Conservation (phyloP, 352 stramenopile genomes). For the Globisporangium uncinulatum region DNA sequence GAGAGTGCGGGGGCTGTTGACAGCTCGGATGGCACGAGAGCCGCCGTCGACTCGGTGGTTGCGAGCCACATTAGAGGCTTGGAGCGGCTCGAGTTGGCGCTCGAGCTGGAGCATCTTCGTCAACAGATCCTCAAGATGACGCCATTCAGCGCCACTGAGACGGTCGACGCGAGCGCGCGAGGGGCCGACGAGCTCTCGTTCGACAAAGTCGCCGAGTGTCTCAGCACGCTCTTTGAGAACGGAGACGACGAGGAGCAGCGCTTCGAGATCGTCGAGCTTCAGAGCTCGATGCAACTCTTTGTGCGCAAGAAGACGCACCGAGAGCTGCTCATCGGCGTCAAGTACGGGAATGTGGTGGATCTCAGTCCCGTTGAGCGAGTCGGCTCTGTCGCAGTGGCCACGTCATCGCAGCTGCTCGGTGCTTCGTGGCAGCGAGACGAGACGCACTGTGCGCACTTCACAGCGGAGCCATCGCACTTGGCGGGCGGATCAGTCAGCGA, state of each 20-base stretch:
- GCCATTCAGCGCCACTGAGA: slow-evolving; percentile 20
- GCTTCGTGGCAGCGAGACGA: neutral
- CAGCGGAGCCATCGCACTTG: slow-evolving; percentile 49
- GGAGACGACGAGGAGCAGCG: slow-evolving; percentile 25
- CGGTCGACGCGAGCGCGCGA: neutral
- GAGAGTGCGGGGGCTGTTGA: slow-evolving; percentile 4
- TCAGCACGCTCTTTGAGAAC: slow-evolving; percentile 30
- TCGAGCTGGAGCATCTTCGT: slow-evolving; percentile 55
- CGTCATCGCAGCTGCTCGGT: neutral
- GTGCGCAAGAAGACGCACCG: slow-evolving; percentile 40
- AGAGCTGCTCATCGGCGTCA: slow-evolving; percentile 40
- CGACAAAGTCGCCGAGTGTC: slow-evolving; percentile 25
- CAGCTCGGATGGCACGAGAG: neutral
- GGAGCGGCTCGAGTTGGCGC: slow-evolving; percentile 39
- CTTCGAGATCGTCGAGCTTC: slow-evolving; percentile 43
- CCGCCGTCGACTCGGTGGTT: slow-evolving; percentile 14
- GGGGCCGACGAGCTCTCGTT: slow-evolving; percentile 13
- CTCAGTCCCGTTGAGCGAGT: slow-evolving; percentile 5
- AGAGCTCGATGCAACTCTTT: slow-evolving; percentile 24
- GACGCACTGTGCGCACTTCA: slow-evolving; percentile 28
- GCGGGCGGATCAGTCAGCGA: slow-evolving; percentile 29
- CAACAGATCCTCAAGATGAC: slow-evolving; percentile 52
- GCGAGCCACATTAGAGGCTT: slow-evolving; percentile 32
- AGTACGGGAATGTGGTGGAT: slow-evolving; percentile 28
- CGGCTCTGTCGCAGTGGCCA: neutral